These are phyloP conservation scores for Chlorella sp. DNA, from an alignment of 139 green algal genomes.

Conservation along the genomic window DNA sequence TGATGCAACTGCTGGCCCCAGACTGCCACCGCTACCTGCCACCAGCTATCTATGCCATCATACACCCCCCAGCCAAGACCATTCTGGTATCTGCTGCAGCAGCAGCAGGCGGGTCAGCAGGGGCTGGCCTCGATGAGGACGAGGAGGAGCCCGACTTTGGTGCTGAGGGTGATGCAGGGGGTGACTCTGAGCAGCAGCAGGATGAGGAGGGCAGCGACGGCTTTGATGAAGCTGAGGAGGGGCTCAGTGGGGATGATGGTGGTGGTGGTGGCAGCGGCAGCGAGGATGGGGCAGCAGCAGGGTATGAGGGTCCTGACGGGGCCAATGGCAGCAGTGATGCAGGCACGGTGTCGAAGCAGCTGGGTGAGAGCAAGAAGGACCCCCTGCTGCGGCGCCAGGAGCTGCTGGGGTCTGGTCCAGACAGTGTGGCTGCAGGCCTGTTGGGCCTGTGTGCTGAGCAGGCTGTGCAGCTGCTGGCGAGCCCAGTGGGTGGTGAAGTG, in stretches of 20 bases:
- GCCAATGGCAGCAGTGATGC: too few relatives aligned
- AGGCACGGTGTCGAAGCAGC: conserved; percentile 18
- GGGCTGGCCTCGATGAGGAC: too few relatives aligned
- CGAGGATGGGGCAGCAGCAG: too few relatives aligned
- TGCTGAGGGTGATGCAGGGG: too few relatives aligned
- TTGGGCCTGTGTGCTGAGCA: conserved; percentile 15
- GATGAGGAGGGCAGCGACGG: too few relatives aligned
- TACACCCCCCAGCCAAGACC: conserved; percentile 51
- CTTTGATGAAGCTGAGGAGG: too few relatives aligned
- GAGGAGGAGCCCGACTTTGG: too few relatives aligned
- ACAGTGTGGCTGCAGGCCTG: conserved; percentile 43
- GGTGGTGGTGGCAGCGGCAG: too few relatives aligned
- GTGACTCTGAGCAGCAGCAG: too few relatives aligned
- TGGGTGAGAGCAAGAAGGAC: conserved; percentile 82
- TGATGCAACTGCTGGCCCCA: conserved; percentile 71
- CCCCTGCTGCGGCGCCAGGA: conserved; percentile 42
- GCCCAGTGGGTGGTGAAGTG: conserved; percentile 41
- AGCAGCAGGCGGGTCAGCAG: too few relatives aligned
- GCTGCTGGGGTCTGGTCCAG: conserved; percentile 50
- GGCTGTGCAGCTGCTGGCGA: conserved; percentile 36
- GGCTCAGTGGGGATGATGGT: too few relatives aligned
- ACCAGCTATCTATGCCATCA: conserved; percentile 36
- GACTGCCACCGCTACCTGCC: conserved; percentile 57
- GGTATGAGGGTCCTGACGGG: too few relatives aligned
- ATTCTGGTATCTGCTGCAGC: neutral